Evolutionary conservation across 2,329 filamentous ascomycete genomes (phyloP).

Genomic region (Fusarium albosuccineum): DNA sequence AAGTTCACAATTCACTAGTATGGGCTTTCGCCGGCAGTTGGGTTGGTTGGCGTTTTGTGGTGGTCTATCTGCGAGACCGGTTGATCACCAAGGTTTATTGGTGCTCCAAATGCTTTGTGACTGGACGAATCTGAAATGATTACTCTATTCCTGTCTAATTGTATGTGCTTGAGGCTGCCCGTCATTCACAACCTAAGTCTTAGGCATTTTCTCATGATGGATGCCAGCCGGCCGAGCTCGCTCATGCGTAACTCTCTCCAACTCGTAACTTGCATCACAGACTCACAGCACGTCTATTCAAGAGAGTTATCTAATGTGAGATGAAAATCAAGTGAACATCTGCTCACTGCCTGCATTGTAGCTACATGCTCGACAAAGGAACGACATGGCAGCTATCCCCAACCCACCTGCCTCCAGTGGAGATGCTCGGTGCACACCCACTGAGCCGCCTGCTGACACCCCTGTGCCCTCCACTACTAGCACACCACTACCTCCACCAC

Average conservation of each 20-base stretch:
- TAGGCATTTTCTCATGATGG: too few relatives aligned
- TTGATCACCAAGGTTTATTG: background rate
- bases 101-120: background rate
- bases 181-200: too few relatives aligned
- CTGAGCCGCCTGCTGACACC: slow-evolving; percentile 14
- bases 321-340: background rate
- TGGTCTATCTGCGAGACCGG: background rate
- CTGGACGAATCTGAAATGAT: too few relatives aligned
- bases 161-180: too few relatives aligned
- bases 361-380: background rate
- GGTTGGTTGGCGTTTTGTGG: slow-evolving; percentile 20
- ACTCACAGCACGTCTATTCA: background rate
- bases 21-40: too few relatives aligned
- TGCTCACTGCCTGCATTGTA: background rate
- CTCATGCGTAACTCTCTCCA: too few relatives aligned
- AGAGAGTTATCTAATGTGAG: background rate
- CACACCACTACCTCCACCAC: slow-evolving; percentile 17
- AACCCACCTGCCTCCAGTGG: slow-evolving; percentile 19
- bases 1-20: too few relatives aligned
- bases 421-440: slow-evolving; percentile 16
- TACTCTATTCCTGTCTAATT: too few relatives aligned
- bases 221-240: too few relatives aligned
- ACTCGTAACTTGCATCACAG: too few relatives aligned
- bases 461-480: slow-evolving; percentile 18
- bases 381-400: slow-evolving; percentile 4